Evolutionary conservation across 2,329 filamentous ascomycete genomes (phyloP), one percentile per base, ranked within the genome.

Genomic region (Arthroderma sp.): DNA sequence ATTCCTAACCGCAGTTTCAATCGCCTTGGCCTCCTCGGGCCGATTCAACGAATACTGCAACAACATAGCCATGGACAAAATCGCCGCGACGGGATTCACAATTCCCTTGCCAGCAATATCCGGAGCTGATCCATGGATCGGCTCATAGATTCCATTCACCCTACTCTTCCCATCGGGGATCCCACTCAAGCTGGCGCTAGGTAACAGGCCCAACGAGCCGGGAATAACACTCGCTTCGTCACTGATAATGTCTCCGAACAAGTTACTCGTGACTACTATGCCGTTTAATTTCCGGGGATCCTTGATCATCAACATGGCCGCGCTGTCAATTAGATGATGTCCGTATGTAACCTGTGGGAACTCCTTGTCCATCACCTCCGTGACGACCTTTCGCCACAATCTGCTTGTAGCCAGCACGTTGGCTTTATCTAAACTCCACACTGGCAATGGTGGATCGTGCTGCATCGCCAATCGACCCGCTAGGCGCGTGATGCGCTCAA

Each of bases 261-360:
- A 63, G 66, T 96, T 98, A 71, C 82, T 88, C 8, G 88, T 94
- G 51, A 96, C 80, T 39, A 96, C 77, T 32, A 96, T 79, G 44
- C 89, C 91, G 62, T 95, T 96, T 43, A 96, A 73, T 22, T 79
- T 77, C 7, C 81, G 74, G 6, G 89, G 89, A 67, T 88, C 89
- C 80, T 94, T 95, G 60, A 96, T 77, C 83, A 96, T 86, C 55
- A 95, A 72, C 88, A 96, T 95, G 52, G 89, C 89, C n/a, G 89
- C 89, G 46, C 80, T 85, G 69, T 96, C 89, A 61, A 96, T 94
- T 42, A 96, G 75, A 63, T 96, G 88, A 64, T 94, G 89, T 52
- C 80, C 78, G 37, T 93, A 69, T 69, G 84, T 77, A 38, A 95
- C 67, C 62, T 89, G 78, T 2, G 89, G 87, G 69, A 93, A 96